Base-by-base conservation (phyloP, 352 stramenopile genomes). In the Pythium phragmiticola region DNA sequence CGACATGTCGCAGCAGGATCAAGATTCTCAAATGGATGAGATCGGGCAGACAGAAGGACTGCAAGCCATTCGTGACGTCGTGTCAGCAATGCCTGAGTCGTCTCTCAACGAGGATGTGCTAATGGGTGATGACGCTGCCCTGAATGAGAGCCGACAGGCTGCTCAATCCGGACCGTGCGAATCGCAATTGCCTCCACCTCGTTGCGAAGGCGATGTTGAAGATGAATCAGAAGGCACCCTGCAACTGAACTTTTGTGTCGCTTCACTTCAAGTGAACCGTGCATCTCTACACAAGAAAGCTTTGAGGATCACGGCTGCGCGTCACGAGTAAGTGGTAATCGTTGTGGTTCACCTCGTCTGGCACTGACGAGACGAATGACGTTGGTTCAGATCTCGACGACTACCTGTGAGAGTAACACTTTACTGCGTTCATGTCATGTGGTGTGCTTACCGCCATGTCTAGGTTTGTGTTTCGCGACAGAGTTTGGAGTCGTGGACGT, bases 221-320 rank as follows among this genome's bases (percentile, higher is more conserved):
- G 39, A 19, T 8, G 13, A 21, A 46, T n/a, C 39, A 42, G 37
- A 42, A 42, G 2, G 37, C 14, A 21, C 13, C n/a, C 16, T 28
- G 12, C 33, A 37, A 60, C 13, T 39, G 6, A 28, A 3, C 2
- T 52, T 50, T 23, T 52, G 54, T 19, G 17, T 52, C 26, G 17
- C 16, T 33, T 52, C 54, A 16, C 14, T 60, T 33, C 39, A 17
- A 52, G 39, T 12, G 9, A 52, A 5, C 28, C 54, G 41, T 4
- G n/a, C 34, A 17, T 28, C 23, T 14, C 42, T 60, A 21, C 54
- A 60, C 41, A 51, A 60, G 4, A 41, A 43, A 52, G 54, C 54
- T 19, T 1, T 12, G 7, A 49, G 46, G 37, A 59, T 59, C 12
- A 47, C 13, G 39, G 26, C 11, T 19, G 28, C n/a, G 26, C 26